Evolutionary conservation across 2,329 filamentous ascomycete genomes (phyloP), one percentile per base, ranked within the genome.

Genomic region (Alternaria sp.): DNA sequence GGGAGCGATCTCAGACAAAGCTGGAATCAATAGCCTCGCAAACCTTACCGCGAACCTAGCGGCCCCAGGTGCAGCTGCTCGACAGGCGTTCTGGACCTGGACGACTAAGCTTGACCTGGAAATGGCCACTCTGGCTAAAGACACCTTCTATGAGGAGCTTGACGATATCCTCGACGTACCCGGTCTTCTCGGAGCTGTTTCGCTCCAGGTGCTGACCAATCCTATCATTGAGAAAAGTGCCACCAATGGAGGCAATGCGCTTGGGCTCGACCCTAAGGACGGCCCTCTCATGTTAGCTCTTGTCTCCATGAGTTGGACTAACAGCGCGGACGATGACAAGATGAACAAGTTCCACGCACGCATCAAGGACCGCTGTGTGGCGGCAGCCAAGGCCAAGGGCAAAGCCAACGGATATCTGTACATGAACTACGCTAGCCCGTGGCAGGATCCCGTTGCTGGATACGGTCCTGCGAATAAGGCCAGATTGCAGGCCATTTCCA

Each of bases 371-470:
- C 62, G 68, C 4, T 50, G 53, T 2, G n/a, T 61, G 4, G 61
- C 58, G 20, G 58, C 43, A 6, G 68, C 66, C 1, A 61, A 63
- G 15, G 62, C 55, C 0, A 43, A 43, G 11, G 67, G 61, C 28
- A 66, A 65, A 25, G 26, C 56, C 5, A 43, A 41, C 23, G 43
- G 61, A 3, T 67, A 79, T 57, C 55, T 83, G 26, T 85, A 84
- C 70, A 81, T 84, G 79, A 85, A 85, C 66, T 84, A 85, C 63
- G 84, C 80, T 10, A 79, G 76, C 54, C 73, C 76, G 56, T 81
- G 73, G 61, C 82, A 85, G 62, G 77, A 82, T 63, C 76, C 81
- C 1, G 64, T 85, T 49, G 69, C 71, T 11, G 74, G 80, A 11
- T 85, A 85, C 63, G 83, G 83, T 0, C 28, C 69, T 15, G 69